A percentile compares a stretch with the other conserved stretches of the same genome.
phyloP scores from a whole-genome alignment of 208 protist species.

The Trypanosoma boissoni region DNA sequence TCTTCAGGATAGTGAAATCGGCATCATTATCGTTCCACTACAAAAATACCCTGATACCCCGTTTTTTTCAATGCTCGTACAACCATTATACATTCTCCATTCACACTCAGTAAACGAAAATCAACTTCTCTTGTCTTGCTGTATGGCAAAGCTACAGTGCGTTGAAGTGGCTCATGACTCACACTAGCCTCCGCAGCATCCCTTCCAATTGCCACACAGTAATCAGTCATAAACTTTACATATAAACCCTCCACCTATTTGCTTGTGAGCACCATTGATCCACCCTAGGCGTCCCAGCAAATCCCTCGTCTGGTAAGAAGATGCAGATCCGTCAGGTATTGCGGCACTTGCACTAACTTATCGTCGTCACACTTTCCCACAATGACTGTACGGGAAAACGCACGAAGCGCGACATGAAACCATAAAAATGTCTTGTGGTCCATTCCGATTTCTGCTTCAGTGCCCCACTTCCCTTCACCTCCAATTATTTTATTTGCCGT shows the following conservation, averaged over 20 bases:
- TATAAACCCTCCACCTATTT: background rate
- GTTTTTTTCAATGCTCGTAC: background rate
- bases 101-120: background rate
- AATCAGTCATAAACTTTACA: background rate
- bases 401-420: conserved; percentile 35
- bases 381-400: conserved; percentile 32
- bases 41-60: background rate
- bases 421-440: conserved; percentile 41
- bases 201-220: background rate
- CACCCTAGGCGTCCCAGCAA: background rate
- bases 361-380: conserved; percentile 60
- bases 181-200: background rate
- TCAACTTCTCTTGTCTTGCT: background rate
- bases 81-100: background rate
- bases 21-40: background rate
- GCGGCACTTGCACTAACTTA: conserved; percentile 47
- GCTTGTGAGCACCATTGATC: background rate
- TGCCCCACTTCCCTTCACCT: conserved; percentile 22
- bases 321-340: conserved; percentile 41
- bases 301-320: conserved; percentile 9
- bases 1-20: too few species aligned
- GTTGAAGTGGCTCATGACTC: background rate
- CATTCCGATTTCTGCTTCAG: conserved; percentile 35
- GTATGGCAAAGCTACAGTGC: background rate
- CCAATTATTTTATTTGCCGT: conserved; percentile 20